phyloP scores from a whole-genome alignment of 1,284 basidiomycete species.

The Ustilago lituana region DNA sequence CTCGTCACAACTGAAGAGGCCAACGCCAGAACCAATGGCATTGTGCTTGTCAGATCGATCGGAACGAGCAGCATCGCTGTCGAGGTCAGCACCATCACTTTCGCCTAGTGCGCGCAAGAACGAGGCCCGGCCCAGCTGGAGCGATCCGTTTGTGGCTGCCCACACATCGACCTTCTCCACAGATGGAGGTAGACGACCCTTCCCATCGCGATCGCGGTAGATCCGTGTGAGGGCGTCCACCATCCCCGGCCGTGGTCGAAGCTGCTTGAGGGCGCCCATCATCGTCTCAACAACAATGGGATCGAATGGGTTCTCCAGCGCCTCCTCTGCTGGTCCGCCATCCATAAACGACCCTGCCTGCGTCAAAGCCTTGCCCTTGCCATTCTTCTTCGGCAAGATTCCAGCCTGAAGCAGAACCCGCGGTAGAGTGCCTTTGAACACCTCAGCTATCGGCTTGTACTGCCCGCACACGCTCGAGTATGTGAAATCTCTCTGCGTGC shows the following conservation, averaged over 20 bases:
- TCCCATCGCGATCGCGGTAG: constrained; percentile 47
- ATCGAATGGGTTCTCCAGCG: constrained; percentile 39
- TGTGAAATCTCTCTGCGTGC: constrained; percentile 56
- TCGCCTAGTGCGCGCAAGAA: constrained; percentile 42
- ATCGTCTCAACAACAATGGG: constrained; percentile 37
- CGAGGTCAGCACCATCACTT: constrained; percentile 38
- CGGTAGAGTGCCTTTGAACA: constrained; percentile 54
- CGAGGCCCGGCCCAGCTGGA: constrained; percentile 36
- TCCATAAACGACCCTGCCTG: constrained; percentile 35
- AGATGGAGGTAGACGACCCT: constrained; percentile 23
- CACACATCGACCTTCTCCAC: constrained; percentile 46
- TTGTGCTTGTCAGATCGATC: constrained; percentile 14
- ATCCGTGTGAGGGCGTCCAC: constrained; percentile 47
- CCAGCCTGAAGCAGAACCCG: constrained; percentile 56
- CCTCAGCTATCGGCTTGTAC: constrained; percentile 52
- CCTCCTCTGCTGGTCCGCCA: constrained; percentile 30
- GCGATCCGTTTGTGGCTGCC: constrained; percentile 58
- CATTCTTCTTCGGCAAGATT: constrained; percentile 30
- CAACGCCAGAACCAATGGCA: constrained; percentile 34
- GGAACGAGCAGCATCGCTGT: constrained; percentile 28
- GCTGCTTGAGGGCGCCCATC: constrained; percentile 48
- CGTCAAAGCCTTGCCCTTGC: constrained; percentile 12
- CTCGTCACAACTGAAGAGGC: constrained; percentile 59
- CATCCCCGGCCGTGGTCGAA: constrained; percentile 55
- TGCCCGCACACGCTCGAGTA: constrained; percentile 48